These are phyloP conservation scores for Bipolaris bicolor DNA, from an alignment of 2,329 filamentous ascomycete genomes.

Conservation along the genomic window DNA sequence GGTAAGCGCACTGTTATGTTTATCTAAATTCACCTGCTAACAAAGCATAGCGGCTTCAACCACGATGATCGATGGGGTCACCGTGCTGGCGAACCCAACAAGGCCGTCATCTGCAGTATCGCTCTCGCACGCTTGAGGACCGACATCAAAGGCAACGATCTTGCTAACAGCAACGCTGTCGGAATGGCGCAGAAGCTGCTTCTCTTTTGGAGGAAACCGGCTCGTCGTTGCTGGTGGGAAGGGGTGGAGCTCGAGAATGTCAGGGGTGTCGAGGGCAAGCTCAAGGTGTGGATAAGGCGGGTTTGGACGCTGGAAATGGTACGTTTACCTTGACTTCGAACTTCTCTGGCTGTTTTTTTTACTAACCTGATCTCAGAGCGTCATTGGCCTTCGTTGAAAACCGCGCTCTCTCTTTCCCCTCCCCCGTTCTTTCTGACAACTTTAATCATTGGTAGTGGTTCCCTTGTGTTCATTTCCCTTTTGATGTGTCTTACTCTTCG, in stretches of 20 bases:
- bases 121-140: constrained; percentile 91
- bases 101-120: constrained; percentile 96
- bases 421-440: constrained; percentile 12
- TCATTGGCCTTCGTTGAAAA: constrained; percentile 76
- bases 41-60: constrained; percentile 79
- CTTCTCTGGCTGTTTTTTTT: not conserved
- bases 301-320: constrained; percentile 99
- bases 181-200: constrained; percentile 98
- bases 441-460: constrained; percentile 24
- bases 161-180: constrained; percentile 76
- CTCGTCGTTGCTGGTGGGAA: constrained; percentile 98
- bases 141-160: constrained; percentile 80
- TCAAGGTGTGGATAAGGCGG: constrained; percentile 97
- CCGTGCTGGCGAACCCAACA: constrained; percentile 95
- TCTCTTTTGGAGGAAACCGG: constrained; percentile 97
- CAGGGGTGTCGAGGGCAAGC: constrained; percentile 84
- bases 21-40: constrained; percentile 2
- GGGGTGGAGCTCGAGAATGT: constrained; percentile 90
- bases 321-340: constrained; percentile 16
- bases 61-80: constrained; percentile 96
- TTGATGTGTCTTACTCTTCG: constrained; percentile 3
- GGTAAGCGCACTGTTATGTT: constrained; percentile 63
- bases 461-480: not conserved
- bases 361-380: constrained; percentile 62
- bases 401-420: not conserved